Percentiles rank a stretch among this genome's conserved stretches.
Conservation (phyloP, 208 protist species). For the Leishmania turanica region DNA sequence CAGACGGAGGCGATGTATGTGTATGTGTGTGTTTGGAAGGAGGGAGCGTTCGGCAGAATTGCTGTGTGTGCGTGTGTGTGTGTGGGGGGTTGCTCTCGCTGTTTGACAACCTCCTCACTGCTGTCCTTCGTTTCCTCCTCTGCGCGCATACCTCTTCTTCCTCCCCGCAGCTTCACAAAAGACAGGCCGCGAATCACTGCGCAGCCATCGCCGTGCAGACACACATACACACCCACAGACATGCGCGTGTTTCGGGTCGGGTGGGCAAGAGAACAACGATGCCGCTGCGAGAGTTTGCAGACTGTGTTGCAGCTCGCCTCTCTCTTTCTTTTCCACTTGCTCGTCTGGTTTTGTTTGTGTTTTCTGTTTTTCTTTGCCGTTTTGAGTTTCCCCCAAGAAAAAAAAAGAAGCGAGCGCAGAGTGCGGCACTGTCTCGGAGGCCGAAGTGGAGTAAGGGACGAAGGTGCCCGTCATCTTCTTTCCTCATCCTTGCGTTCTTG, state of each 20-base stretch:
- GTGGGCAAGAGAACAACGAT: background rate
- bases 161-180: background rate
- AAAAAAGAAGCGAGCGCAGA: background rate
- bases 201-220: background rate
- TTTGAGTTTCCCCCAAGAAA: background rate
- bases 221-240: background rate
- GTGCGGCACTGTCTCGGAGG: background rate
- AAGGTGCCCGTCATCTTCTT: background rate
- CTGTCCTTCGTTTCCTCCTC: background rate
- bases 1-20: background rate
- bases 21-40: background rate
- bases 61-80: no score
- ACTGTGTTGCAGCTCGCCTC: background rate
- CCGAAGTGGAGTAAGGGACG: background rate
- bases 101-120: background rate
- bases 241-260: background rate
- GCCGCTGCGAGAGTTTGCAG: background rate
- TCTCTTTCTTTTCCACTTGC: constrained; percentile 2
- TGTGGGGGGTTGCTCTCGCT: background rate
- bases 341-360: constrained; percentile 17
- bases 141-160: background rate
- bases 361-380: constrained; percentile 29
- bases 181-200: background rate
- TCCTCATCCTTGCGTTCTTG: background rate
- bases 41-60: background rate